Percentiles rank a stretch among this genome's conserved stretches.
phyloP scores from a whole-genome alignment of 2,329 filamentous ascomycete genomes.

The Scopulariopsis brevicaulis region DNA sequence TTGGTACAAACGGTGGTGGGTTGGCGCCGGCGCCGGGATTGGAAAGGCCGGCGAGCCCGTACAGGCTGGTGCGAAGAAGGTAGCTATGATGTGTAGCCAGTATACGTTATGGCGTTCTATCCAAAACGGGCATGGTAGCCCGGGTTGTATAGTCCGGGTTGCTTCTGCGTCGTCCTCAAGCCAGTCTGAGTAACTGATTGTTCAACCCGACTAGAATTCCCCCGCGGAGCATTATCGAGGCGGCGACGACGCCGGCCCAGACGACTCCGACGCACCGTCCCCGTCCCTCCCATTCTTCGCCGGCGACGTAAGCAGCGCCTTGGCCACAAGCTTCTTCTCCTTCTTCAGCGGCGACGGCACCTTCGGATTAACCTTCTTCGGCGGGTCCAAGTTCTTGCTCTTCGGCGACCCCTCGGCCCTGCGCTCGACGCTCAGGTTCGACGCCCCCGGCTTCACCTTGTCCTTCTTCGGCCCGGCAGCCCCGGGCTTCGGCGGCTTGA shows the following conservation, averaged over 20 bases:
- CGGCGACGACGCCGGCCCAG: constrained; percentile 43
- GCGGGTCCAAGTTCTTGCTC: constrained; percentile 13
- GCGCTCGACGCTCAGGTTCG: constrained; percentile 37
- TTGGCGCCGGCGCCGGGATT: not conserved
- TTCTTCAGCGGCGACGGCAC: constrained; percentile 28
- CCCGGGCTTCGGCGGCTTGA: constrained; percentile 25
- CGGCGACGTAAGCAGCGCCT: constrained; percentile 35
- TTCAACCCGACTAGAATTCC: not conserved
- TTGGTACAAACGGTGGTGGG: not conserved
- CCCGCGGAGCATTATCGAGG: constrained; percentile 15
- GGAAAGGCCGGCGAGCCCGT: not conserved
- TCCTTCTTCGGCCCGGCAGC: constrained; percentile 33
- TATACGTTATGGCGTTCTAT: too few species aligned
- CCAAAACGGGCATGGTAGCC: not conserved
- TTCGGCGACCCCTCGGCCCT: constrained; percentile 16
- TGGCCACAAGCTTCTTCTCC: constrained; percentile 22
- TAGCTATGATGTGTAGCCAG: too few species aligned
- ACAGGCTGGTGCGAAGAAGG: too few species aligned
- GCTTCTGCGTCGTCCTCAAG: not conserved
- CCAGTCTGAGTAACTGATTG: not conserved
- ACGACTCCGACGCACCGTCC: constrained; percentile 44
- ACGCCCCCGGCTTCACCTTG: constrained; percentile 35
- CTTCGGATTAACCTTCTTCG: constrained; percentile 23
- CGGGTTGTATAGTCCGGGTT: too few species aligned
- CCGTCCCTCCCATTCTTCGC: constrained; percentile 35